Conservation (phyloP, 805 yeast species). For the Hanseniaspora thailandica region DNA sequence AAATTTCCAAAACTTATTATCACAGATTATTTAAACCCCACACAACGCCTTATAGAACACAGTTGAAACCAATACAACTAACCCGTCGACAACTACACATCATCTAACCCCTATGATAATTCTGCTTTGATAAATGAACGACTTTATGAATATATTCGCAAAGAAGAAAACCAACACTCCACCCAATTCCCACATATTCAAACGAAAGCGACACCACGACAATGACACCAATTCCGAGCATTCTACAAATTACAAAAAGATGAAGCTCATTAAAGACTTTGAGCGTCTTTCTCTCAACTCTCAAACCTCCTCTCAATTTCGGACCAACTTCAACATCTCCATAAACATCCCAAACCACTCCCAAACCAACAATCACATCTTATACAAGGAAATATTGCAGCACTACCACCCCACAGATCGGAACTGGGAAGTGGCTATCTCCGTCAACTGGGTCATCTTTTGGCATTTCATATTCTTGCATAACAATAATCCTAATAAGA, state of each 20-base stretch:
- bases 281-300: slow-evolving; percentile 23
- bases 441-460: slow-evolving; percentile 1
- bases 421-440: neutral
- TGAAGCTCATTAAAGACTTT: slow-evolving; percentile 26
- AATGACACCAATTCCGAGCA: slow-evolving; percentile 16
- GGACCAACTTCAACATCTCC: neutral
- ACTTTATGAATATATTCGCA: neutral
- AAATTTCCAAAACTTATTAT: neutral
- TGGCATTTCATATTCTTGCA: neutral
- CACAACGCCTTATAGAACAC: neutral
- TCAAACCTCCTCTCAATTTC: neutral
- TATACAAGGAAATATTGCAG: neutral
- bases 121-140: neutral
- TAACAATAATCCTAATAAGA: neutral
- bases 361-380: neutral
- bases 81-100: too few relatives aligned
- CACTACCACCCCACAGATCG: neutral
- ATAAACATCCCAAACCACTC: slow-evolving; percentile 3
- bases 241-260: slow-evolving; percentile 27
- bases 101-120: too few relatives aligned
- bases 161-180: neutral
- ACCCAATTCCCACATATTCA: neutral
- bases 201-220: slow-evolving; percentile 2
- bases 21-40: too few relatives aligned
- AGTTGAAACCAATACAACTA: too few relatives aligned